Base-by-base conservation (phyloP, 2,329 filamentous ascomycete species). In the Fragosphaeria purpurea region DNA sequence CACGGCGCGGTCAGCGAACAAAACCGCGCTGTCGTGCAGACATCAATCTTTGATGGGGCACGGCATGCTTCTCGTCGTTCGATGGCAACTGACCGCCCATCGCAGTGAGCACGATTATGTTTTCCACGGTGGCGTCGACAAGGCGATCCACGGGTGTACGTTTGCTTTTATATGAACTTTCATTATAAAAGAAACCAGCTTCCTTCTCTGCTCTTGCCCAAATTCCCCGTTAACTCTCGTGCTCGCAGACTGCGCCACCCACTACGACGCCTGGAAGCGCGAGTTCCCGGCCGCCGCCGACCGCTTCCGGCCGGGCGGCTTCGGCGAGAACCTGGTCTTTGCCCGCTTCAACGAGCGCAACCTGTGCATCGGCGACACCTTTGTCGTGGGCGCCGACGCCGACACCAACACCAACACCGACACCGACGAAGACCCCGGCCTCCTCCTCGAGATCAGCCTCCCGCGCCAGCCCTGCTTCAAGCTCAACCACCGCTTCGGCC, bases 391-490 rank as follows among this genome's bases (percentile, higher is more conserved):
- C 0, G 35, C 46, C 4, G 6, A 22, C 2, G 42, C 30, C 4
- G n/a, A 2, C 6, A 31, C 8, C 7, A 4, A 10, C 7, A 30
- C 22, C 4, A 10, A 1, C 5, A 31, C 8, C 10, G 37, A 6
- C 32, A 34, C 22, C 22, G 31, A 7, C 31, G 31, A 10, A 64
- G 69, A 30, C 12, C 38, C 34, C 44, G 66, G 70, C 2, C 68
- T 79, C 0, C 52, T 79, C 3, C 68, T 83, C 0, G 76, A 84
- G 57, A 75, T 84, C 31, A 76, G 73, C 54, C 65, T 83, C 31
- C 81, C 81, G 0, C 72, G 82, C 12, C 75, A 80, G 56, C 82
- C 82, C 8, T 85, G 82, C 65, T 85, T 77, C 66, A 85, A 85
- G 60, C 71, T 85, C 7, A 85, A 85, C 60, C 80, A 84, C 57